Conservation (phyloP, 1,284 basidiomycete genomes). For the Rhodotorula sp. region DNA sequence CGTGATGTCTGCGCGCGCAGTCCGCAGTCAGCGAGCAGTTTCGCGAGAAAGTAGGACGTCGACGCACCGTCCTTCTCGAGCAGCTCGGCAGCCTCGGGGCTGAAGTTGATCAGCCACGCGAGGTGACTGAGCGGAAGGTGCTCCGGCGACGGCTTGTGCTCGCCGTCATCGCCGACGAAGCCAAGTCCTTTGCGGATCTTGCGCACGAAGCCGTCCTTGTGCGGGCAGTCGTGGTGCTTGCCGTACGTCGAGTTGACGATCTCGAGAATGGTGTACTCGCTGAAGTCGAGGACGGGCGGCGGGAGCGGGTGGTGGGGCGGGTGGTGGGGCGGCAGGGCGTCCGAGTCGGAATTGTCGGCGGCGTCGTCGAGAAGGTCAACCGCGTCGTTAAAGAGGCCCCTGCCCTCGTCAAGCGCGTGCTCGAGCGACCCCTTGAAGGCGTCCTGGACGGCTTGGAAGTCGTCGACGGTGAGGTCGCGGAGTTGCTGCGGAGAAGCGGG, state of each 20-base stretch:
- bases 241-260: slow-evolving; percentile 43
- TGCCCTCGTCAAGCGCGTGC: slow-evolving; percentile 1
- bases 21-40: not conserved
- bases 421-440: slow-evolving; percentile 10
- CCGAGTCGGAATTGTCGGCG: not conserved
- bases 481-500: not conserved
- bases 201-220: not conserved
- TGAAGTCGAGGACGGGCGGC: slow-evolving; percentile 31
- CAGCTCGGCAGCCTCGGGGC: slow-evolving; percentile 16
- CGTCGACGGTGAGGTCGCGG: slow-evolving; percentile 16
- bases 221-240: slow-evolving; percentile 1
- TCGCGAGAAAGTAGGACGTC: not conserved
- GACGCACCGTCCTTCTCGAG: slow-evolving; percentile 21
- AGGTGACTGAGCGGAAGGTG: slow-evolving; percentile 43
- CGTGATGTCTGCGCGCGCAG: slow-evolving; percentile 30
- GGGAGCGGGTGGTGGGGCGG: slow-evolving; percentile 17
- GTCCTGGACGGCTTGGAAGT: slow-evolving; percentile 25
- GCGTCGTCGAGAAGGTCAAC: not conserved
- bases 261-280: slow-evolving; percentile 41
- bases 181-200: slow-evolving; percentile 12
- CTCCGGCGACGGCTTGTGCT: slow-evolving; percentile 25
- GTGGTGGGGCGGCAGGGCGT: not conserved
- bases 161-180: not conserved
- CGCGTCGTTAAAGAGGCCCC: not conserved
- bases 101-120: slow-evolving; percentile 44